Base-by-base conservation (phyloP, 2,329 filamentous ascomycete genomes). In the Emergomyces africanus region DNA sequence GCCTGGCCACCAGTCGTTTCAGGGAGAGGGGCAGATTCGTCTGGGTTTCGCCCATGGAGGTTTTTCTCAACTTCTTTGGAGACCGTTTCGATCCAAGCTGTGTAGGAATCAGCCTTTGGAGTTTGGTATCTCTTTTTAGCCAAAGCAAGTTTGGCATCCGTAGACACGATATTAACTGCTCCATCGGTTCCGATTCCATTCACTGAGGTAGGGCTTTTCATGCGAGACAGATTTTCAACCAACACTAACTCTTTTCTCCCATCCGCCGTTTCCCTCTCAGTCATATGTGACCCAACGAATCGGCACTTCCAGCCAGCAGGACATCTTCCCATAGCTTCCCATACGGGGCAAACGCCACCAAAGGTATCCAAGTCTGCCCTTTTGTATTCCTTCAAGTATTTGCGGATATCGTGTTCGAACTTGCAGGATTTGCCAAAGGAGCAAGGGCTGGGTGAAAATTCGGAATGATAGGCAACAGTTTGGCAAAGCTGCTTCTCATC, bases 271-370 rank as follows among this genome's bases (percentile, higher is more conserved):
- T 88, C 83, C 28, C 88, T 74, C 74, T 97, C 92, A 62, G 85
- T 80, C 66, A 90, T 94, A 74, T 99, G 94, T 63, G 89, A 95
- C 63, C 82, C 82, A 39, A 89, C 87, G 69, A 96, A 95, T 25
- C 92, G 87, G 71, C 94, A 99, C 71, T 92, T 95, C 91, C 92
- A 99, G 5, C 94, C 94, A 15, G 87, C 83, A 54, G 83, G 81
- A 67, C 94, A 99, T 62, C 79, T 83, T 14, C 91, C 91, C 63
- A 86, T 83, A 18, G 79, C 78, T 64, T 89, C 85, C 72, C 84
- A 96, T 9, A 95, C 81, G 0, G 91, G 92, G 68, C 94, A 99
- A 62, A 86, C 79, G 6, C 89, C 87, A 48, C 79, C 80, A 67
- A 95, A 87, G 0, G 87, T 89, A 5, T 81, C 80, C 44, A 96